Base-by-base conservation (phyloP, 306 rosid genomes). In the Acacia acuminata region DNA sequence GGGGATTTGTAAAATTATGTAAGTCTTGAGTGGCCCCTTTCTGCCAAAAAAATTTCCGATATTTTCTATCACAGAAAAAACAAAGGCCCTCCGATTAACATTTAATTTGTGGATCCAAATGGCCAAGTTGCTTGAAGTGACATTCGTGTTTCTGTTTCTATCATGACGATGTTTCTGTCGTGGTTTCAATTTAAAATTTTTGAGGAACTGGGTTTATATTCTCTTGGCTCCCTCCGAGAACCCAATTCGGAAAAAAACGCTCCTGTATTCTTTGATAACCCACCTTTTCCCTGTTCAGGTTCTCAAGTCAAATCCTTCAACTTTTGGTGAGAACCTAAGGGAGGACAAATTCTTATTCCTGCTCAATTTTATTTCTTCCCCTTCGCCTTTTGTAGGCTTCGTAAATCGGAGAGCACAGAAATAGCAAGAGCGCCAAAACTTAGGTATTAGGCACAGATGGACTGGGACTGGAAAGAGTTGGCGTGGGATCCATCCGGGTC, bases 401-500 rank as follows among this genome's bases (percentile, higher is more conserved):
- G 82, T 53, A 88, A 82, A 82, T 77, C 70, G 60, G 65, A 84
- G 75, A 48, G 72, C 80, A 70, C 53, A 68, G 53, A 50, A 19
- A 56, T 22, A 79, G 45, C 73, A 61, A 69, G 55, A 38, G 80
- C 77, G 71, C 71, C 50, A 76, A 38, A 38, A 77, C 56, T 77
- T 30, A 38, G 75, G 63, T 77, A 43, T 43, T 70, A 2, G 55
- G 34, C 78, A 85, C 61, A 91, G 45, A 94, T 96, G 99, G 98
- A 96, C 73, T 96, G 97, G 98, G 92, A 89, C 60, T 91, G 92
- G 90, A 88, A 86, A 75, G 92, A 89, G 24, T 82, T 89, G 81
- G 85, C 88, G 50, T 91, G 95, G 93, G 92, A 95, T 84, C 84
- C 91, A 48, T 77, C 79, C 70, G 92, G 80, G 77, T 79, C 90